Conservation (phyloP, 202 grass and related monocot genomes). For the Dendrocalamus latiflorus region DNA sequence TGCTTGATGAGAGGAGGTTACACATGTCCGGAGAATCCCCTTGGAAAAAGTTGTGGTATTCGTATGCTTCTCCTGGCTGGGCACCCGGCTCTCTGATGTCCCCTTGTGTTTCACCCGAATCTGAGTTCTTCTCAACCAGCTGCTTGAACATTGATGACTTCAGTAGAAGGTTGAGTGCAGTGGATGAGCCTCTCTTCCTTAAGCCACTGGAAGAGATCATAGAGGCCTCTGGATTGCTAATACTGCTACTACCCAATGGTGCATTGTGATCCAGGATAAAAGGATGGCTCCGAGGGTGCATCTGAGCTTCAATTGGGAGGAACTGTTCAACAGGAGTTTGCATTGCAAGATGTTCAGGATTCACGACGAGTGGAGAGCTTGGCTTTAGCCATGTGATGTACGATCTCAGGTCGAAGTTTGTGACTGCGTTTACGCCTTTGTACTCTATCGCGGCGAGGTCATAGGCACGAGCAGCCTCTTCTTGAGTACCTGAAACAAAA, state of each 20-base stretch:
- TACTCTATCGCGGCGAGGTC: conserved; percentile 41
- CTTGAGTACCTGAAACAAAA: conserved; percentile 21
- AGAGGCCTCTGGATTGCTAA: too few species aligned
- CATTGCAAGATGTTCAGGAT: background rate
- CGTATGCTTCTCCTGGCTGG: conserved; percentile 18
- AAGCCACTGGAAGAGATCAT: too few species aligned
- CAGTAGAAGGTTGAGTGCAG: conserved; percentile 56
- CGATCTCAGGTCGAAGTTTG: conserved; percentile 36
- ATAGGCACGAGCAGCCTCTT: conserved; percentile 36
- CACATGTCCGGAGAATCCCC: conserved; percentile 30
- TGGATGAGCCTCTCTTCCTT: conserved; percentile 31
- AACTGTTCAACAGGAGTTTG: background rate
- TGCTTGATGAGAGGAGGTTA: conserved; percentile 5
- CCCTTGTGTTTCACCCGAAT: background rate
- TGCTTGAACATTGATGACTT: conserved; percentile 66
- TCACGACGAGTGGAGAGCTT: background rate
- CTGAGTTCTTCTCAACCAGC: conserved; percentile 54
- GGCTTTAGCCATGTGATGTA: conserved; percentile 40
- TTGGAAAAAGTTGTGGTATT: conserved; percentile 33
- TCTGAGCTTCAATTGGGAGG: background rate
- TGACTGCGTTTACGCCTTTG: conserved; percentile 37
- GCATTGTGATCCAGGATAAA: background rate
- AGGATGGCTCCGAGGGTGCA: background rate
- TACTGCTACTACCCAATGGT: background rate
- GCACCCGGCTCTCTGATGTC: background rate